phyloP scores from a whole-genome alignment of 192 early-diverging fungal genomes.

The Coemansia pectinata region DNA sequence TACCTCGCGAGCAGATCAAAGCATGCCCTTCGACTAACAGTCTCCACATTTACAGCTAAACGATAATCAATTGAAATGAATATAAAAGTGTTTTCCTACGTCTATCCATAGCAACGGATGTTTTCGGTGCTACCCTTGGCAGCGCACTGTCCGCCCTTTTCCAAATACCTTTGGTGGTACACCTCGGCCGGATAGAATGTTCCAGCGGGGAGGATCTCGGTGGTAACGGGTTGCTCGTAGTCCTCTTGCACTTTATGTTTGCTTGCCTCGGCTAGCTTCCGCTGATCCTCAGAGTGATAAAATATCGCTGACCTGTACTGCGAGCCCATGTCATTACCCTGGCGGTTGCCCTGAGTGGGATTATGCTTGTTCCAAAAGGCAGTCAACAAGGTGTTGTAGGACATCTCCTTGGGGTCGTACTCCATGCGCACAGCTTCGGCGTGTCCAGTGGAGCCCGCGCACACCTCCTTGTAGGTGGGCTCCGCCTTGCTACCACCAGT shows the following conservation, averaged over 20 bases:
- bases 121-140: conserved; percentile 51
- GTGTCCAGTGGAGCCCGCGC: conserved; percentile 71
- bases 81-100: background rate
- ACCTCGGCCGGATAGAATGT: conserved; percentile 82
- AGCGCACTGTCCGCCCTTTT: conserved; percentile 58
- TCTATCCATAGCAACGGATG: conserved; percentile 53
- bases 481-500: conserved; percentile 54
- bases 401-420: conserved; percentile 69
- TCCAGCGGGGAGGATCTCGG: conserved; percentile 68
- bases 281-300: conserved; percentile 77
- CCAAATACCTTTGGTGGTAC: conserved; percentile 78
- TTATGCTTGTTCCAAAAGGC: conserved; percentile 88
- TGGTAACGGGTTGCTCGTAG: conserved; percentile 61
- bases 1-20: conserved; percentile 14
- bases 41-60: conserved; percentile 17
- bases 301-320: conserved; percentile 91
- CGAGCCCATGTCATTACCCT: conserved; percentile 81
- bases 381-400: conserved; percentile 74
- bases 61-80: background rate
- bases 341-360: conserved; percentile 82
- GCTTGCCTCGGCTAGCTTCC: conserved; percentile 69
- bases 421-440: conserved; percentile 81
- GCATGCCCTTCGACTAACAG: conserved; percentile 19
- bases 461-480: conserved; percentile 53
- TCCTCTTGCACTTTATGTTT: conserved; percentile 66